phyloP scores from a whole-genome alignment of 306 rosid genomes.

The Acacia confusa region DNA sequence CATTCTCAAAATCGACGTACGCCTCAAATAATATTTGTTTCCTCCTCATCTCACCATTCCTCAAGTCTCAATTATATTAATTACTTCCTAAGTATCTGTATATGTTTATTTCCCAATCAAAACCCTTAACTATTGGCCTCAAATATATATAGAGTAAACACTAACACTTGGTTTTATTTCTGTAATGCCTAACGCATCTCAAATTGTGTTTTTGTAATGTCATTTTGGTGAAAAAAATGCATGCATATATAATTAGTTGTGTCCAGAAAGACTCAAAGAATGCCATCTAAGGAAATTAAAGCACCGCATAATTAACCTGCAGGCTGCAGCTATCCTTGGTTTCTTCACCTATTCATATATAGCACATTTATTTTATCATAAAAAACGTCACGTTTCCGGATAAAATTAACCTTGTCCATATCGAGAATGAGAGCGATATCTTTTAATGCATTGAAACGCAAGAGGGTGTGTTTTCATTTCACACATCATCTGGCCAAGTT shows the following conservation, averaged over 20 bases:
- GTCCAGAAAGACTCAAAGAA: constrained; percentile 29
- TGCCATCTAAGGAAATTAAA: constrained; percentile 68
- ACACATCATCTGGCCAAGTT: constrained; percentile 25
- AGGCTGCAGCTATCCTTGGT: constrained; percentile 1
- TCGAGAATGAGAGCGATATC: constrained; percentile 34
- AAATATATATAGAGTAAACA: background rate
- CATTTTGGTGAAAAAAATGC: background rate
- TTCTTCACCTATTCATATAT: constrained; percentile 3
- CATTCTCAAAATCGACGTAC: constrained; percentile 55
- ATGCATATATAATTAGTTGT: background rate
- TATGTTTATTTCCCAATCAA: background rate
- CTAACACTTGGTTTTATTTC: background rate
- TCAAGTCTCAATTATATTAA: background rate
- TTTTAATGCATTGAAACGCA: constrained; percentile 39
- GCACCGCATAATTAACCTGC: constrained; percentile 25
- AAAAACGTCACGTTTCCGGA: constrained; percentile 5
- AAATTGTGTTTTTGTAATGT: background rate
- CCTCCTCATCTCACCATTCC: background rate
- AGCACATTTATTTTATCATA: constrained; percentile 32
- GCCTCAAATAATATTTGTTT: constrained; percentile 40
- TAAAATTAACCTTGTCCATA: constrained; percentile 1
- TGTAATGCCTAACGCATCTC: background rate
- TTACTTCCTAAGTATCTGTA: background rate
- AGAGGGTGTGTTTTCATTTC: constrained; percentile 20
- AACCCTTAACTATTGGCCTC: background rate